Percentiles rank a stretch among this genome's conserved stretches.
Evolutionary conservation across 2,329 filamentous ascomycete genomes (phyloP).

Genomic region (Diplodia seriata): DNA sequence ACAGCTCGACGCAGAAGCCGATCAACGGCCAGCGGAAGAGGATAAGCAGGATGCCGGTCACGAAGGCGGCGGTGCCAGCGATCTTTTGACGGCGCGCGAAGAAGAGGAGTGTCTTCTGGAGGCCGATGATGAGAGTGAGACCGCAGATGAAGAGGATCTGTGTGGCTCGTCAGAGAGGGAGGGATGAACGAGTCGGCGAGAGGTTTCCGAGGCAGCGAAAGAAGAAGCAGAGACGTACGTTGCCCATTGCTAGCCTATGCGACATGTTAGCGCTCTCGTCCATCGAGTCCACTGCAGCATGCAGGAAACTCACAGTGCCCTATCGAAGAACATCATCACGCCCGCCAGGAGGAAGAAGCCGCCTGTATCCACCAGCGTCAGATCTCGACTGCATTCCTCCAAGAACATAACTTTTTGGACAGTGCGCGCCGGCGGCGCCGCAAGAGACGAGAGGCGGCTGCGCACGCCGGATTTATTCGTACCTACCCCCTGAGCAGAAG

Average conservation of each 20-base stretch:
- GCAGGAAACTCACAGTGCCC: slow-evolving; percentile 75
- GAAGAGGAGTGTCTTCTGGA: slow-evolving; percentile 89
- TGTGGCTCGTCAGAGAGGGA: not conserved
- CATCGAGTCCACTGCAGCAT: not conserved
- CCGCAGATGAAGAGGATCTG: slow-evolving; percentile 98
- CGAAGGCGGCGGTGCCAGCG: slow-evolving; percentile 89
- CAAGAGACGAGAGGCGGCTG: slow-evolving; percentile 6
- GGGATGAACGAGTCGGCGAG: slow-evolving; percentile 6
- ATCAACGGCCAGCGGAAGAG: slow-evolving; percentile 88
- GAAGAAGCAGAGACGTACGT: slow-evolving; percentile 62
- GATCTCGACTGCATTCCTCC: slow-evolving; percentile 35
- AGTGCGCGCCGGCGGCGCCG: slow-evolving; percentile 11
- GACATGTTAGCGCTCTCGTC: slow-evolving; percentile 34
- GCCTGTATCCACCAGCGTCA: slow-evolving; percentile 60
- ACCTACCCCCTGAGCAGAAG: slow-evolving; percentile 96
- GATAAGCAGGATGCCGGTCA: slow-evolving; percentile 81
- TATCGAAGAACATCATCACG: slow-evolving; percentile 96
- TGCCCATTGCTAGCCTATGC: slow-evolving; percentile 91
- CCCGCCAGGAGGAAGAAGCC: slow-evolving; percentile 94
- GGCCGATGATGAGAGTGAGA: slow-evolving; percentile 92
- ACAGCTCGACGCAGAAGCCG: slow-evolving; percentile 88
- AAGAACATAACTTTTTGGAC: slow-evolving; percentile 30
- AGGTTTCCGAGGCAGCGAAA: slow-evolving; percentile 7
- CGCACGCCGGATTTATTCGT: slow-evolving; percentile 35
- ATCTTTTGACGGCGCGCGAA: slow-evolving; percentile 93